Conservation (phyloP, 192 early-diverging fungal genomes). For the Jimgerdemannia flammicorona region DNA sequence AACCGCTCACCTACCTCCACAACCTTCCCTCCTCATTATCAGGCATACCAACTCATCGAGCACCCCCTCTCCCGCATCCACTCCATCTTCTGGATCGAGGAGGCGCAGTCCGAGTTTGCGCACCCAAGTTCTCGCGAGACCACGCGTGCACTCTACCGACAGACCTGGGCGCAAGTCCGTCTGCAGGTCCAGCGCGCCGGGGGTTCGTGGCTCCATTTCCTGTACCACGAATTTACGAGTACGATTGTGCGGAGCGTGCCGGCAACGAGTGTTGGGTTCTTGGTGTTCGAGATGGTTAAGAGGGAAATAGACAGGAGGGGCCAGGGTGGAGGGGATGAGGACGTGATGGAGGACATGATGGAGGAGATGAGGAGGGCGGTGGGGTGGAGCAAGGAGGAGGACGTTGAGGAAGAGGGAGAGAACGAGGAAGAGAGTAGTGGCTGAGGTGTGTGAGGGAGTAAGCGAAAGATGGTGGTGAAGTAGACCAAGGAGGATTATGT, state of each 20-base stretch:
- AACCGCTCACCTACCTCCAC: too few species aligned
- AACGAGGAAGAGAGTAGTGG: too few species aligned
- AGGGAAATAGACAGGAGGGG: constrained; percentile 44
- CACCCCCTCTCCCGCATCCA: constrained; percentile 68
- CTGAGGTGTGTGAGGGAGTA: too few species aligned
- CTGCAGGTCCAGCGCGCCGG: constrained; percentile 25
- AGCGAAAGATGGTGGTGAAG: too few species aligned
- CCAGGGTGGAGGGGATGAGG: constrained; percentile 5
- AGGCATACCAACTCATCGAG: constrained; percentile 71
- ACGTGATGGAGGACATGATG: neutral
- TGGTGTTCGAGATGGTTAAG: constrained; percentile 63
- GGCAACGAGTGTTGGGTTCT: constrained; percentile 57
- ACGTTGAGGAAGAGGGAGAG: too few species aligned
- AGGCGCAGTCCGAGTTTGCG: constrained; percentile 46
- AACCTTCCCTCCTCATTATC: too few species aligned
- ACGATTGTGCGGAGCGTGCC: constrained; percentile 49
- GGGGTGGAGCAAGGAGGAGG: neutral
- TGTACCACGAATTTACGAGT: constrained; percentile 48
- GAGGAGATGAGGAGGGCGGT: neutral
- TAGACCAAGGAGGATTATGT: too few species aligned
- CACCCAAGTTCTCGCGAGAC: constrained; percentile 36
- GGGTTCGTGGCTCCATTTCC: constrained; percentile 42
- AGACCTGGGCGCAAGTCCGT: constrained; percentile 52
- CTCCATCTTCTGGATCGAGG: constrained; percentile 61
- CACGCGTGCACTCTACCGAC: constrained; percentile 37